phyloP scores from a whole-genome alignment of 23 red algal species.

The Gracilaria domingensis region DNA sequence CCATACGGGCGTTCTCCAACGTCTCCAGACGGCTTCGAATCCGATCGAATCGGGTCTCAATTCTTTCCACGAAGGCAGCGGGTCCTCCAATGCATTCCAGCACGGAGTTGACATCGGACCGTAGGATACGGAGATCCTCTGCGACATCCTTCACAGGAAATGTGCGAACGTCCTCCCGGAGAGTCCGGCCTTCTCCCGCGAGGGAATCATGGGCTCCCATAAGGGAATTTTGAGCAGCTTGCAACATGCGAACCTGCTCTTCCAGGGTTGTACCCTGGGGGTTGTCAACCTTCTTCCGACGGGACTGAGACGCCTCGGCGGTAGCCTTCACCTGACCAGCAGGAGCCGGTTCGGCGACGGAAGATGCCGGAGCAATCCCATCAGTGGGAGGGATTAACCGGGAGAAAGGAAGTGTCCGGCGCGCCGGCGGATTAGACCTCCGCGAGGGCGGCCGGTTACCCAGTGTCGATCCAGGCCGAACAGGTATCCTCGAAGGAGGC shows the following conservation, averaged over 20 bases:
- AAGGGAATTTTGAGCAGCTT: background rate
- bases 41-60: background rate
- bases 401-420: background rate
- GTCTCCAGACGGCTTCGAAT: background rate
- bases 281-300: background rate
- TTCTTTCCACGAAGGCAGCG: constrained; percentile 6
- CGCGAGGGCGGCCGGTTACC: background rate
- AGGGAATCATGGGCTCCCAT: background rate
- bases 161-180: background rate
- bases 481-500: background rate
- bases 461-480: background rate
- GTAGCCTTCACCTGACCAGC: too few relatives aligned
- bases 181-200: background rate
- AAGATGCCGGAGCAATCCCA: background rate
- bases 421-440: background rate
- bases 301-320: background rate
- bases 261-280: background rate
- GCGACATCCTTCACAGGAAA: constrained; percentile 1
- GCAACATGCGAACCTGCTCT: constrained; percentile 4
- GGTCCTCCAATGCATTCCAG: background rate
- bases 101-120: background rate
- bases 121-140: background rate
- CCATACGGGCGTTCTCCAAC: background rate
- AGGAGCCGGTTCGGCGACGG: background rate
- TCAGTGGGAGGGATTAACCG: background rate